Base-by-base conservation (phyloP, 768 basidiomycete genomes). In the Naganishia antarctica region DNA sequence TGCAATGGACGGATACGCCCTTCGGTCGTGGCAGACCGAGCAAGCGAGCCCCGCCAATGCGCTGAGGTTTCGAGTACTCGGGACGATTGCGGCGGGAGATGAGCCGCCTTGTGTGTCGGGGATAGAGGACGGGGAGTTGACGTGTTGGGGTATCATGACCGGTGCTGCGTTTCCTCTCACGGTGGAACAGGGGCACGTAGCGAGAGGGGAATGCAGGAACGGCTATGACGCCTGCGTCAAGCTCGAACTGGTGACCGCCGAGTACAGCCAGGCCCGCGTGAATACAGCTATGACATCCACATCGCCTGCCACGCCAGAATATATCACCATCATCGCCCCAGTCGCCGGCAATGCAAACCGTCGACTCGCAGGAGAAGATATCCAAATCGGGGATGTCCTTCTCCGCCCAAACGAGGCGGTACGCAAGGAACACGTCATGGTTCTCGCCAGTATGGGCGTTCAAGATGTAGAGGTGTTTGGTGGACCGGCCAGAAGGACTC, bases 1-100 rank as follows among this genome's bases (percentile, higher is more conserved):
- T 23, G 62, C 62, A 28, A 63, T 63, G 62, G 62, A 63, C 50
- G 62, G 62, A 4, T 63, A 63, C 50, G 62, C 46, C 9, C 49
- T 63, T 15, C 49, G 25, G 12, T 63, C 62, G 11, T n/a, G 18
- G 16, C 25, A 41, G 29, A 63, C 62, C 1, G 25, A n/a, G 11
- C 11, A n/a, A 9, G 62, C 62, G 21, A 51, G 49, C 23, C 31
- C 41, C 16, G 25, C 40, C 13, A 53, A 63, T 23, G 49, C 62
- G 4, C 29, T 53, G 40, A 63, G 46, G 2, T 57, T 53, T 28
- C 34, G 41, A 45, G 62, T 63, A 4, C n/a, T 51, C 7, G 62
- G 62, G 8, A 44, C 50, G 23, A 63, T 63, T 15, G 62, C 62
- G 15, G 62, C 62, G 5, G 62, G 62, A 32, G 62, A 63, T 8